Conservation (phyloP, 2,329 filamentous ascomycete genomes). For the Magnaporthales sp. region DNA sequence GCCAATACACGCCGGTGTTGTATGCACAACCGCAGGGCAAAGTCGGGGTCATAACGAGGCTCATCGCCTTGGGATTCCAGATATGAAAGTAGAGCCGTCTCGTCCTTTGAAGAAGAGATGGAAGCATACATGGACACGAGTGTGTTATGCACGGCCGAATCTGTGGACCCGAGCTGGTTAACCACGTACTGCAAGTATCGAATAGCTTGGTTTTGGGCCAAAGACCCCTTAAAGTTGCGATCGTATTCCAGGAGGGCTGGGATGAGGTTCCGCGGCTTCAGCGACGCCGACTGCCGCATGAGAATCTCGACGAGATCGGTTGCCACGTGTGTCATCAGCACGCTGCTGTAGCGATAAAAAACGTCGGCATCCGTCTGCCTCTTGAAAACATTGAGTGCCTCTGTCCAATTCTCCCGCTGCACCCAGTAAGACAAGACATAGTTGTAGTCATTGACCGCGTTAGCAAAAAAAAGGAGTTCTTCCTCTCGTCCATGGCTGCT, state of each 20-base stretch:
- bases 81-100: conserved; percentile 78
- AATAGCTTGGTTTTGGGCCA: conserved; percentile 79
- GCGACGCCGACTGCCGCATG: conserved; percentile 72
- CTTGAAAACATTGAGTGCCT: conserved; percentile 81
- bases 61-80: conserved; percentile 84
- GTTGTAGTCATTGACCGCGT: conserved; percentile 80
- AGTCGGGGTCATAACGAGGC: conserved; percentile 87
- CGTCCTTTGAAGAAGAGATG: conserved; percentile 54
- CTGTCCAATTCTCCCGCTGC: conserved; percentile 83
- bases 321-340: conserved; percentile 86
- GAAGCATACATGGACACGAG: conserved; percentile 86
- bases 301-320: conserved; percentile 88
- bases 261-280: conserved; percentile 81
- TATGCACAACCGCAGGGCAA: conserved; percentile 90
- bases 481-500: conserved; percentile 91
- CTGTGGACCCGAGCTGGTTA: conserved; percentile 69
- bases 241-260: conserved; percentile 93
- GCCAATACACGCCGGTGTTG: conserved; percentile 88
- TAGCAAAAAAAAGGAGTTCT: conserved; percentile 86
- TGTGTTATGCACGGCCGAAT: conserved; percentile 92
- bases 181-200: conserved; percentile 92
- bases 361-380: conserved; percentile 87
- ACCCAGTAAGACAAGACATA: conserved; percentile 97
- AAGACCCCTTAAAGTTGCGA: conserved; percentile 58
- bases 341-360: conserved; percentile 94